Evolutionary conservation across 1,284 basidiomycete genomes (phyloP), one percentile per base, ranked within the genome.

Genomic region (Austroboletus sp.): DNA sequence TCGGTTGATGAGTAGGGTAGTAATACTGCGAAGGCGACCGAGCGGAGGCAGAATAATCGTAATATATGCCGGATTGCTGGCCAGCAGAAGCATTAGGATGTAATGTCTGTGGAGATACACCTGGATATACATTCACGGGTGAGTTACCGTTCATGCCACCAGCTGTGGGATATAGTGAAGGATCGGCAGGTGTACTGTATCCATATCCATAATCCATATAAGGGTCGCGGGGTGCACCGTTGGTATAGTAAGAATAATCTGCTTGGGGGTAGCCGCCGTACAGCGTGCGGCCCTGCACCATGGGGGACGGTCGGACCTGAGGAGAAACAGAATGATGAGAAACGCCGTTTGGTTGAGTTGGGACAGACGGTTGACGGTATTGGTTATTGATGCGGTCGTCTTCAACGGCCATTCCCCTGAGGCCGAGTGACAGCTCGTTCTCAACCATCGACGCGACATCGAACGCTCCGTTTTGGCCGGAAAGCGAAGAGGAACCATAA

Each of bases 401-500:
- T 54, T 82, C 83, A 34, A 82, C 76, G 13, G 69, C 73, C 77
- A 86, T 82, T 8, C 80, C 79, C 48, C 81, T 75, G 43, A 85
- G 66, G 1, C 75, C 72, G 32, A 74, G 60, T 16, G 79, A 68
- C 27, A 82, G 66, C 27, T 83, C 80, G 40, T 73, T 75, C 42
- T 76, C 75, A 13, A 70, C 70, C 23, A 68, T 56, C 33, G 73
- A 64, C 10, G 74, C 59, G 12, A 69, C 62, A 50, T 79, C 77
- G 52, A 79, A 74, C 8, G 55, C 53, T 41, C 60, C 61, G 42
- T 60, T 65, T 53, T 67, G 65, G 41, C 60, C 60, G 33, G 57
- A 53, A 42, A 68, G 62, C 23, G 66, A 48, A 55, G 66, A 69
- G 23, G 66, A 51, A 43, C 62, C 61, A 51, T 68, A 68, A 37